These are phyloP conservation scores for Ascochyta koolunga DNA, from an alignment of 2,329 filamentous ascomycete genomes.

Conservation along the genomic window DNA sequence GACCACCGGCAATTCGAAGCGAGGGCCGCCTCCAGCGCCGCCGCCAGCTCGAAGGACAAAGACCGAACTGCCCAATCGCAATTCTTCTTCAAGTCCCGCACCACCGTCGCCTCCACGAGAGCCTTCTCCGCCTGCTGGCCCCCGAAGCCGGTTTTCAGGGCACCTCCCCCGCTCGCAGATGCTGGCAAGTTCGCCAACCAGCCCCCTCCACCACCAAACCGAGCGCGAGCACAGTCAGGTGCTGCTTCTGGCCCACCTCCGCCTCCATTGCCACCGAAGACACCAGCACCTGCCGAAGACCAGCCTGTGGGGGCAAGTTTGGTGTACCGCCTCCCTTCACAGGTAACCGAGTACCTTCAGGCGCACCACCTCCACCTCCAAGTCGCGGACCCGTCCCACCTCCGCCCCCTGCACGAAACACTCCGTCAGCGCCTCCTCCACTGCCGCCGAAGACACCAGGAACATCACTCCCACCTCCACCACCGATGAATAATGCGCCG, in stretches of 20 bases:
- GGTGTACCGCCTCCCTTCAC: slow-evolving; percentile 81
- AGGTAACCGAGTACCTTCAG: slow-evolving; percentile 64
- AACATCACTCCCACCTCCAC: slow-evolving; percentile 64
- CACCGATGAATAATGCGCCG: slow-evolving; percentile 38
- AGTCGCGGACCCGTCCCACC: slow-evolving; percentile 71
- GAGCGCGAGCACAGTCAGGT: slow-evolving; percentile 58
- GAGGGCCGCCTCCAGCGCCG: slow-evolving; percentile 67
- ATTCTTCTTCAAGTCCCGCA: slow-evolving; percentile 61
- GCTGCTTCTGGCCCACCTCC: slow-evolving; percentile 65
- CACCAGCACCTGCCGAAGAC: slow-evolving; percentile 65
- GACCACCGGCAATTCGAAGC: slow-evolving; percentile 65
- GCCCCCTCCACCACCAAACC: slow-evolving; percentile 54
- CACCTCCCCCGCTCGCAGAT: slow-evolving; percentile 85
- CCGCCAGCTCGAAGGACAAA: slow-evolving; percentile 56
- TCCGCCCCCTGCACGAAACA: slow-evolving; percentile 54
- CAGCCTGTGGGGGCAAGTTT: slow-evolving; percentile 65
- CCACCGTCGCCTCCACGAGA: slow-evolving; percentile 70
- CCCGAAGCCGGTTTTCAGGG: slow-evolving; percentile 74
- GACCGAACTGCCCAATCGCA: slow-evolving; percentile 50
- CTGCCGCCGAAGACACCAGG: slow-evolving; percentile 45
- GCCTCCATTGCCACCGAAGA: slow-evolving; percentile 65
- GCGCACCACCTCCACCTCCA: slow-evolving; percentile 79
- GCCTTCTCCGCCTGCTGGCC: slow-evolving; percentile 69
- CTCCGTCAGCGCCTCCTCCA: slow-evolving; percentile 47
- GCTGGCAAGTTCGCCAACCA: slow-evolving; percentile 80